Evolutionary conservation across 2,329 filamentous ascomycete genomes (phyloP).

Genomic region (Calonectria henricotiae): DNA sequence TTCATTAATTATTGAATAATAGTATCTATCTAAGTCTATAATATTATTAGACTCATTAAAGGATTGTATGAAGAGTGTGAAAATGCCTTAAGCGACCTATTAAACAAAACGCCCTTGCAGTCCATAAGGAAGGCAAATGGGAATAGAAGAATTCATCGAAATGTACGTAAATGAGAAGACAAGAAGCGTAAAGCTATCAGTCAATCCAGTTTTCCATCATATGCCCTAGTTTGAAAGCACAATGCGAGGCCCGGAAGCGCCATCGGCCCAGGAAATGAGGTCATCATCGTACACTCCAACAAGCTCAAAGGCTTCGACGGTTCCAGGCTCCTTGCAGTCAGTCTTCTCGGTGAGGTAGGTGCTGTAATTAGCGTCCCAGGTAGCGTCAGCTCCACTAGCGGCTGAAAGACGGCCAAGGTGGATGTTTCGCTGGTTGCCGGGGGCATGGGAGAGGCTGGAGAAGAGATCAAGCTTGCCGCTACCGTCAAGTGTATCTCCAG

Average conservation of each 20-base stretch:
- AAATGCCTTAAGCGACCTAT: not conserved
- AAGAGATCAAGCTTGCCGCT: conserved; percentile 7
- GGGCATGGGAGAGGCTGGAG: not conserved
- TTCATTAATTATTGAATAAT: not conserved
- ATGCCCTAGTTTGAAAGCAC: not conserved
- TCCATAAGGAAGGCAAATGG: not conserved
- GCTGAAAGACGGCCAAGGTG: conserved; percentile 8
- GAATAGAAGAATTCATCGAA: not conserved
- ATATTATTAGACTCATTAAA: conserved; percentile 4
- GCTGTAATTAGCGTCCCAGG: conserved; percentile 7
- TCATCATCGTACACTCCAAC: conserved; percentile 19
- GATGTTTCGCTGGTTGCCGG: conserved; percentile 16
- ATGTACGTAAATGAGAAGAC: conserved; percentile 2
- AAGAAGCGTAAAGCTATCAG: not conserved
- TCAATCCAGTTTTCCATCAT: not conserved
- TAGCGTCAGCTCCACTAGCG: conserved; percentile 6
- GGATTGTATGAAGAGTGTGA: not conserved
- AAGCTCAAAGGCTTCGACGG: conserved; percentile 9
- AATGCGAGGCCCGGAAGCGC: not conserved
- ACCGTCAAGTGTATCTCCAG: not conserved
- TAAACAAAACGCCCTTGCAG: not conserved
- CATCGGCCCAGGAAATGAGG: not conserved
- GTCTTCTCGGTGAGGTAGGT: conserved; percentile 15
- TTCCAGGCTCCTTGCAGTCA: conserved; percentile 7
- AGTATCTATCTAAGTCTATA: not conserved